phyloP scores from a whole-genome alignment of 202 grass and related monocot genomes.

The Panicum hallii region DNA sequence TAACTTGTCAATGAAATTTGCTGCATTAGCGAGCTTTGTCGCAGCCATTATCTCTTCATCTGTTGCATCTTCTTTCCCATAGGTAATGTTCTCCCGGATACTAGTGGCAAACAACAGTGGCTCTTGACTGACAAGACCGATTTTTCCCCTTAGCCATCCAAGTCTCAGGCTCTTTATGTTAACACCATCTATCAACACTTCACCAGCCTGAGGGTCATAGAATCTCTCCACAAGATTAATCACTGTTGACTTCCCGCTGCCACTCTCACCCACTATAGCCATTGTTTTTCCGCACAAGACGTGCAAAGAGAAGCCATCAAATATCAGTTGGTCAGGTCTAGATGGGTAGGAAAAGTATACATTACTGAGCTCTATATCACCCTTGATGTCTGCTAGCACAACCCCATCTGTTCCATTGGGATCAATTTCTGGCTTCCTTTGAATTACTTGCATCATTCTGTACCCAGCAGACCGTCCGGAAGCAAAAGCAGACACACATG shows the following conservation, averaged over 20 bases:
- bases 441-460: constrained; percentile 31
- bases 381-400: constrained; percentile 64
- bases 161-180: constrained; percentile 68
- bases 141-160: constrained; percentile 65
- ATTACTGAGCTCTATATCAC: constrained; percentile 78
- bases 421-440: constrained; percentile 37
- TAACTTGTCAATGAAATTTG: constrained; percentile 31
- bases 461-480: constrained; percentile 9
- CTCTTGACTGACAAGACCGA: constrained; percentile 84
- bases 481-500: constrained; percentile 25
- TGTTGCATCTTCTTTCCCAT: constrained; percentile 75
- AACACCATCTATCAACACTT: constrained; percentile 76
- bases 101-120: constrained; percentile 71
- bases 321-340: constrained; percentile 72
- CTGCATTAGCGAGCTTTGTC: constrained; percentile 25
- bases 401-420: constrained; percentile 30
- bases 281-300: constrained; percentile 67
- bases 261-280: constrained; percentile 85
- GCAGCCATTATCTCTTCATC: constrained; percentile 4
- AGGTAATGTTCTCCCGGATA: constrained; percentile 75
- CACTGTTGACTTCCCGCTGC: constrained; percentile 80
- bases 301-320: constrained; percentile 66
- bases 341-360: constrained; percentile 81
- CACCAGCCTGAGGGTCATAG: constrained; percentile 78
- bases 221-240: constrained; percentile 86